A percentile compares a stretch with the other conserved stretches of the same genome.
These are phyloP conservation scores for Hydrangea macrophylla DNA, from an alignment of 148 eudicot species.

Conservation along the genomic window DNA sequence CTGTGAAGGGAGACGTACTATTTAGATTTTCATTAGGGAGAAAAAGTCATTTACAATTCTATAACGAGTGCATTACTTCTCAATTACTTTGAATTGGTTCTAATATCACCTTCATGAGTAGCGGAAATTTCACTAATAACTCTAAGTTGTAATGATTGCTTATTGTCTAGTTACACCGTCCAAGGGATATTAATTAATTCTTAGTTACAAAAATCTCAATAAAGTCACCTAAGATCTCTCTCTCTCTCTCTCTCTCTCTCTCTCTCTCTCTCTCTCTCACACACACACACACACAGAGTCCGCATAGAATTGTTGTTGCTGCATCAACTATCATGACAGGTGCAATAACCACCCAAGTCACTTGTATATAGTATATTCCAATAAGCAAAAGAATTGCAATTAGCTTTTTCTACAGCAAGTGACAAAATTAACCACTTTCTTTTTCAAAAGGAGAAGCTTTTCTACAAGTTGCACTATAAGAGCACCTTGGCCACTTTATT, in stretches of 20 bases:
- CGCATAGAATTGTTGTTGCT: neutral
- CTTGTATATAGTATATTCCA: conserved; percentile 18
- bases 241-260: neutral
- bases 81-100: neutral
- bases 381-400: conserved; percentile 7
- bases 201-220: neutral
- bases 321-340: conserved; percentile 1
- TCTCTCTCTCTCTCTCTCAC: neutral
- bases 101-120: neutral
- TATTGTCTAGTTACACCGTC: no score
- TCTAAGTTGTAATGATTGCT: neutral
- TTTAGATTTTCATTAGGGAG: conserved; percentile 28
- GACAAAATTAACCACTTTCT: conserved; percentile 43
- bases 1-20: conserved; percentile 19
- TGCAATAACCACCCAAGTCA: conserved; percentile 4
- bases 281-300: neutral
- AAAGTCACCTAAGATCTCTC: neutral
- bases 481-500: conserved; percentile 49
- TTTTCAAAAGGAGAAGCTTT: conserved; percentile 38
- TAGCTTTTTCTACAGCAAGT: conserved; percentile 7
- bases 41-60: conserved; percentile 26
- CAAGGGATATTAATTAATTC: neutral
- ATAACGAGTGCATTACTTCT: conserved; percentile 13
- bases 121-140: conserved; percentile 9
- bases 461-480: conserved; percentile 41